Evolutionary conservation across 1,284 basidiomycete genomes (phyloP).

Genomic region (Peniophora sp.): DNA sequence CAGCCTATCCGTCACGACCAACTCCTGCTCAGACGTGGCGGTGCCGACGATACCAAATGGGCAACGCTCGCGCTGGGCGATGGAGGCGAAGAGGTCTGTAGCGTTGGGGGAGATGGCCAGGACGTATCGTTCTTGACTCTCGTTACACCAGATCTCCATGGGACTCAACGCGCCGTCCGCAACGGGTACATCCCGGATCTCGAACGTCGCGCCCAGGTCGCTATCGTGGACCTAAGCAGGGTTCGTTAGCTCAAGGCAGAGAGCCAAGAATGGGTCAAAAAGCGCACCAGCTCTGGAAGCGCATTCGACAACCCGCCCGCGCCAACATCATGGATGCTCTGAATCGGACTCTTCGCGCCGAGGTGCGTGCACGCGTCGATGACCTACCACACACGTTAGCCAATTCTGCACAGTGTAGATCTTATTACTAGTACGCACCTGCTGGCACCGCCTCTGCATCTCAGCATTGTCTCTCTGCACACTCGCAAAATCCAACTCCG

Average conservation of each 20-base stretch:
- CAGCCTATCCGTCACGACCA: conserved; percentile 87
- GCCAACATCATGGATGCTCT: conserved; percentile 97
- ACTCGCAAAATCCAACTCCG: conserved; percentile 93
- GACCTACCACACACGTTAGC: conserved; percentile 32
- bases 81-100: conserved; percentile 57
- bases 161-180: conserved; percentile 94
- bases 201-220: conserved; percentile 84
- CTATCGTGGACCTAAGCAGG: conserved; percentile 73
- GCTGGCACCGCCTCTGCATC: conserved; percentile 95
- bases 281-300: conserved; percentile 75
- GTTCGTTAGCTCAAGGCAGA: too few relatives aligned
- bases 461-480: conserved; percentile 98
- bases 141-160: conserved; percentile 99
- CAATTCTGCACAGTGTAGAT: too few relatives aligned
- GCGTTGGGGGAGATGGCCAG: conserved; percentile 71
- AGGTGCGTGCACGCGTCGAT: conserved; percentile 84
- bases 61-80: conserved; percentile 87
- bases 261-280: too few relatives aligned
- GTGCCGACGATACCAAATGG: conserved; percentile 89
- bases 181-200: conserved; percentile 89
- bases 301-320: conserved; percentile 97
- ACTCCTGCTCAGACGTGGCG: conserved; percentile 75
- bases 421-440: conserved; percentile 33
- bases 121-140: conserved; percentile 97
- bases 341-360: conserved; percentile 72